A percentile compares a stretch with the other conserved stretches of the same genome.
These are phyloP conservation scores for Ilyonectria sp. DNA, from an alignment of 2,329 filamentous ascomycete genomes.

Conservation along the genomic window DNA sequence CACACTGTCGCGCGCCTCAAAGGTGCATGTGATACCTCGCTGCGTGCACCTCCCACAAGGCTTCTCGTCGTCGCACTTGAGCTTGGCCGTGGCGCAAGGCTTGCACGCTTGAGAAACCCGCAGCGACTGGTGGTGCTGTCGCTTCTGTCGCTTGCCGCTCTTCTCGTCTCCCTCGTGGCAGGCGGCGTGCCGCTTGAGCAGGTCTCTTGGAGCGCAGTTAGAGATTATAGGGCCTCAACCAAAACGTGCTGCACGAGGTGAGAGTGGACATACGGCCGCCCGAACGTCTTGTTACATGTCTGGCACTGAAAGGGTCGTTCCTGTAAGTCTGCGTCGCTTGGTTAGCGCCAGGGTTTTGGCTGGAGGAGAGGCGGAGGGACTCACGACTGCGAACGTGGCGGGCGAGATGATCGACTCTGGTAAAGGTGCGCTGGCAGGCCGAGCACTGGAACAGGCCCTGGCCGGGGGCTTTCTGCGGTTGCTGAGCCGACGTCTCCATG, in stretches of 20 bases:
- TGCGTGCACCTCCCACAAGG: slow-evolving; percentile 29
- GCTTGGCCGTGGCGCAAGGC: slow-evolving; percentile 33
- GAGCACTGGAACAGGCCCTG: slow-evolving; percentile 37
- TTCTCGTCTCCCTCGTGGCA: slow-evolving; percentile 33
- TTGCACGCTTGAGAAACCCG: slow-evolving; percentile 35
- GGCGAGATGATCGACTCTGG: slow-evolving; percentile 37
- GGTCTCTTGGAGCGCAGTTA: slow-evolving; percentile 23
- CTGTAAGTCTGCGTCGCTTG: slow-evolving; percentile 30
- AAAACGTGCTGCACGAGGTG: neutral
- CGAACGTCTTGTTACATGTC: slow-evolving; percentile 38
- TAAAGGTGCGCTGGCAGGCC: slow-evolving; percentile 36
- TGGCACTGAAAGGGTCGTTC: slow-evolving; percentile 42
- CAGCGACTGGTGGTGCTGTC: slow-evolving; percentile 26
- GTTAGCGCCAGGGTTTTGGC: neutral
- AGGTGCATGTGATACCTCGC: slow-evolving; percentile 25
- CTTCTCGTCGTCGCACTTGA: slow-evolving; percentile 35
- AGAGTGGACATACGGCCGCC: slow-evolving; percentile 56
- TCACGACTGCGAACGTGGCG: slow-evolving; percentile 38
- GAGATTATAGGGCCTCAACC: neutral
- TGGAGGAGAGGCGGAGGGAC: slow-evolving; percentile 11
- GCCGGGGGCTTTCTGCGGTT: slow-evolving; percentile 15
- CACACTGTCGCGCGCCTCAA: slow-evolving; percentile 24
- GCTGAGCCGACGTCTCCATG: slow-evolving; percentile 27
- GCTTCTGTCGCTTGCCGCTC: slow-evolving; percentile 30
- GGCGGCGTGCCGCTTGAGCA: slow-evolving; percentile 33